Conservation (phyloP, 2,329 filamentous ascomycete species). For the Trichoderma aggressivum region DNA sequence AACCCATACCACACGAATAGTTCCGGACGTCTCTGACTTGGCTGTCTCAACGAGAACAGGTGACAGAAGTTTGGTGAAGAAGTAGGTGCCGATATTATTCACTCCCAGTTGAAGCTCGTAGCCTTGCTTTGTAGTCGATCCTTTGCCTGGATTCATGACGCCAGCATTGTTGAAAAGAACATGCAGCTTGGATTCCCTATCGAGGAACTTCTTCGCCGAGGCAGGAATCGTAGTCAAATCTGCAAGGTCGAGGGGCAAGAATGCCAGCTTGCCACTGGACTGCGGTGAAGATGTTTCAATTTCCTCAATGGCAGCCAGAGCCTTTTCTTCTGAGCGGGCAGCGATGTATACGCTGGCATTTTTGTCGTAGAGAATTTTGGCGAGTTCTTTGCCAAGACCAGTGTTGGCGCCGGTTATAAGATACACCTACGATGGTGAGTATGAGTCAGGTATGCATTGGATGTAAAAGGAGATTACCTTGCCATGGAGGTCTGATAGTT, state of each 20-base stretch:
- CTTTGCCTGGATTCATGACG: neutral
- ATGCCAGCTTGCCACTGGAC: neutral
- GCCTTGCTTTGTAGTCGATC: neutral
- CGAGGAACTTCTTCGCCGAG: neutral
- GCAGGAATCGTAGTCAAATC: neutral
- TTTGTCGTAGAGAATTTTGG: slow-evolving; percentile 50
- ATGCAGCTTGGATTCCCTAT: neutral
- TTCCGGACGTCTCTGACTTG: neutral
- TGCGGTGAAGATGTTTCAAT: neutral
- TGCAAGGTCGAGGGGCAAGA: neutral
- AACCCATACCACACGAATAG: neutral
- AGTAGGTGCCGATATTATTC: neutral
- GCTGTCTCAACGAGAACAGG: neutral
- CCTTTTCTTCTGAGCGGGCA: slow-evolving; percentile 37
- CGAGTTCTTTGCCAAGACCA: slow-evolving; percentile 49
- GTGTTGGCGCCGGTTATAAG: slow-evolving; percentile 39
- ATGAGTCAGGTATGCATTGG: neutral
- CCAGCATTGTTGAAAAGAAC: neutral
- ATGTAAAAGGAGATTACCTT: neutral
- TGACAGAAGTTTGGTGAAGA: neutral
- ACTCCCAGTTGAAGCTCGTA: neutral
- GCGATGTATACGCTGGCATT: slow-evolving; percentile 54
- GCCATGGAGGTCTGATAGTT: neutral
- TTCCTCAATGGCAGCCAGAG: neutral
- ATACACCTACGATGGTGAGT: neutral